Evolutionary conservation across 208 protist genomes (phyloP).

Genomic region (Tritrichomonas musculus): DNA sequence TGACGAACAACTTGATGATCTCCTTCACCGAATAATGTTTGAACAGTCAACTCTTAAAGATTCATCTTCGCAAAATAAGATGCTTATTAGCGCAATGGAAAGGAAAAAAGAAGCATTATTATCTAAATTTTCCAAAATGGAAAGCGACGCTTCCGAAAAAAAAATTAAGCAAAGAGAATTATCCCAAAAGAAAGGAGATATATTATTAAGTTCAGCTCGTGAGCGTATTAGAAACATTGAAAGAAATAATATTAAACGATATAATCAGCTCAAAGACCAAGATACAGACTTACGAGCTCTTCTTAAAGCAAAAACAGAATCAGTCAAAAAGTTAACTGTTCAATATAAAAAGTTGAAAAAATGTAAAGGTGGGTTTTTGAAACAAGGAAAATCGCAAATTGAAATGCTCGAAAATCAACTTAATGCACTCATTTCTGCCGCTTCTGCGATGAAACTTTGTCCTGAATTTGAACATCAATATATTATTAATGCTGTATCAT

Average conservation of each 20-base stretch:
- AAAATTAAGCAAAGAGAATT: not conserved
- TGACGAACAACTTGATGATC: not conserved
- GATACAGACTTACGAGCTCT: not conserved
- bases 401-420: not conserved
- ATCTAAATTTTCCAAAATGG: not conserved
- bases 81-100: not conserved
- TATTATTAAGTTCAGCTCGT: not conserved
- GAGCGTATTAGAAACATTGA: not conserved
- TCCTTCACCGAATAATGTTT: not conserved
- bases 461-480: not conserved
- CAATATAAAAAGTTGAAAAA: not conserved
- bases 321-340: not conserved
- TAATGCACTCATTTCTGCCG: not conserved
- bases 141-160: not conserved
- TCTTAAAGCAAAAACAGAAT: not conserved
- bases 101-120: not conserved
- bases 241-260: not conserved
- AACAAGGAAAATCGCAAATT: not conserved
- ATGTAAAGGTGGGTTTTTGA: not conserved
- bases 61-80: not conserved
- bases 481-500: not conserved
- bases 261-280: not conserved
- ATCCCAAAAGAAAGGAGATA: not conserved
- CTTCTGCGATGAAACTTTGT: not conserved
- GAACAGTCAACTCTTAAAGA: not conserved